phyloP scores from a whole-genome alignment of 192 early-diverging fungal species.

The Coemansia sp. region DNA sequence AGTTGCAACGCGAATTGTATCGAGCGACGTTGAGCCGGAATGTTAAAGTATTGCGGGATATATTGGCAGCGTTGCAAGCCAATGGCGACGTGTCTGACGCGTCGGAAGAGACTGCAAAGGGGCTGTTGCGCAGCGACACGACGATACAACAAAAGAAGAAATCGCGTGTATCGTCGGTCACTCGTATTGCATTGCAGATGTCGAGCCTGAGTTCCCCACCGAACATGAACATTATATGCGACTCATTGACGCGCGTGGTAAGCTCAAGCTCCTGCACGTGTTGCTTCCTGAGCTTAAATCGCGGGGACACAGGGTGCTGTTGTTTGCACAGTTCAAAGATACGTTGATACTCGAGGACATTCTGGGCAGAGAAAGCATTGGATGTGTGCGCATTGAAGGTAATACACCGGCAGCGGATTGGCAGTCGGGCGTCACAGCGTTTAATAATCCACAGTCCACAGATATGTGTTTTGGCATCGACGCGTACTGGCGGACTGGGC shows the following conservation, averaged over 20 bases:
- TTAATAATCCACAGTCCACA: constrained; percentile 82
- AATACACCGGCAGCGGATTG: constrained; percentile 72
- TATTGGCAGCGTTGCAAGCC: constrained; percentile 25
- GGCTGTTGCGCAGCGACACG: constrained; percentile 11
- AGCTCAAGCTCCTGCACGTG: constrained; percentile 91
- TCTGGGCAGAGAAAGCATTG: constrained; percentile 68
- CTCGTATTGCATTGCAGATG: constrained; percentile 76
- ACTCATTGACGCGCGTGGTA: constrained; percentile 84
- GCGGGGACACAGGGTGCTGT: constrained; percentile 87
- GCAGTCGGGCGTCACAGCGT: constrained; percentile 86
- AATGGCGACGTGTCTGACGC: background rate
- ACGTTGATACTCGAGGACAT: constrained; percentile 94
- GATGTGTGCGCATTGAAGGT: constrained; percentile 87
- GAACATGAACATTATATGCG: constrained; percentile 72
- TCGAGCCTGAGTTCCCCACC: constrained; percentile 57
- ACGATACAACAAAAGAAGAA: background rate
- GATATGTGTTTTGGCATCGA: constrained; percentile 88
- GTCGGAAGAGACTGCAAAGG: constrained; percentile 40
- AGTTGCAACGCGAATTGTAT: constrained; percentile 83
- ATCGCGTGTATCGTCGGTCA: constrained; percentile 71
- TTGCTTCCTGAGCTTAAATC: constrained; percentile 80
- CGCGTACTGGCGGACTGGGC: constrained; percentile 92
- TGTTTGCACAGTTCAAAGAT: constrained; percentile 95
- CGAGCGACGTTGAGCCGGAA: constrained; percentile 87
- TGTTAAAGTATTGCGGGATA: constrained; percentile 63